phyloP scores from a whole-genome alignment of 495 filamentous ascomycete species.

The Xylaria grammica region DNA sequence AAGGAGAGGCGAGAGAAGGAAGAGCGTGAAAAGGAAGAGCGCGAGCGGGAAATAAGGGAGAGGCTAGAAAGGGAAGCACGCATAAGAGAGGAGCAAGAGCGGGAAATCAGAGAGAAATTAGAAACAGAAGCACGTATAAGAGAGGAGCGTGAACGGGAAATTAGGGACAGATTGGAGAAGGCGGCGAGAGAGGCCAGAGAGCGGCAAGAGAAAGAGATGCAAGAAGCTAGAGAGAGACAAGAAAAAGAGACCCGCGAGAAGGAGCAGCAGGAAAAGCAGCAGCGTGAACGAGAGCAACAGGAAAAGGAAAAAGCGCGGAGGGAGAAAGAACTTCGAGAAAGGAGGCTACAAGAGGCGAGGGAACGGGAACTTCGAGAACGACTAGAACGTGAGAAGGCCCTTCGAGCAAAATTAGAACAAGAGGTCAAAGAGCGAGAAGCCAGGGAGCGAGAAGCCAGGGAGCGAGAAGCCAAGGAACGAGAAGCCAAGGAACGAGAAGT shows the following conservation, averaged over 20 bases:
- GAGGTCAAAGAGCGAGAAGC: slow-evolving; percentile 42
- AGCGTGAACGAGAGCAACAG: slow-evolving; percentile 40
- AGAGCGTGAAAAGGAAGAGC: slow-evolving; percentile 42
- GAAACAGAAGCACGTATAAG: slow-evolving; percentile 38
- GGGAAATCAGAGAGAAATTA: slow-evolving; percentile 42
- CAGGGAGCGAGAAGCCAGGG: slow-evolving; percentile 49
- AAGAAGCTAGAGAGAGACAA: slow-evolving; percentile 41
- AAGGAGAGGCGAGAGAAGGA: slow-evolving; percentile 41
- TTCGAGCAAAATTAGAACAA: slow-evolving; percentile 37
- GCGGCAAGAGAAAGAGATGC: slow-evolving; percentile 26
- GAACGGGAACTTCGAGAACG: slow-evolving; percentile 45
- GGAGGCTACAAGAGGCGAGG: slow-evolving; percentile 37
- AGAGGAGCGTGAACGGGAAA: slow-evolving; percentile 46
- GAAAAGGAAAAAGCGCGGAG: slow-evolving; percentile 39
- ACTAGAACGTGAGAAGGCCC: slow-evolving; percentile 44
- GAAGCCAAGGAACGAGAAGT: slow-evolving; percentile 53
- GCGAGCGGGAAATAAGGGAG: slow-evolving; percentile 46
- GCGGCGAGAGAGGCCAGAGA: slow-evolving; percentile 36
- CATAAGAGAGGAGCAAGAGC: slow-evolving; percentile 58
- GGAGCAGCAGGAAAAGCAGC: slow-evolving; percentile 37
- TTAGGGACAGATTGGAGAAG: slow-evolving; percentile 50
- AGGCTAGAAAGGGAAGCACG: slow-evolving; percentile 52
- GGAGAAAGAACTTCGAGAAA: slow-evolving; percentile 43
- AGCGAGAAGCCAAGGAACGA: slow-evolving; percentile 51
- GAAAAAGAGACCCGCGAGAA: slow-evolving; percentile 45